Evolutionary conservation across 345 rosid genomes (phyloP).

Genomic region (Gossypium australe): DNA sequence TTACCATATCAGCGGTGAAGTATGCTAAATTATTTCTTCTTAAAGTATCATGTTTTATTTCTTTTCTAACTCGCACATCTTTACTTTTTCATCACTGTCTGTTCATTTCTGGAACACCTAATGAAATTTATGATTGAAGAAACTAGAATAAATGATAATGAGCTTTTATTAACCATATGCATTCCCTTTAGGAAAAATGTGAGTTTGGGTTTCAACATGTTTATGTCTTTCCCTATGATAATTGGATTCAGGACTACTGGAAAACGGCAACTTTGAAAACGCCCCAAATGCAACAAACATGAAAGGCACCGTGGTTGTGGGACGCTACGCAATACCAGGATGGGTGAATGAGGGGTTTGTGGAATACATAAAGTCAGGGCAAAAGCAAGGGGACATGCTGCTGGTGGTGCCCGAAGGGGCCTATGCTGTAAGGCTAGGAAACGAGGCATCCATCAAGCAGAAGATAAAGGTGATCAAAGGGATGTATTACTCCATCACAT

Average conservation of each 20-base stretch:
- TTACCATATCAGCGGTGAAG: neutral
- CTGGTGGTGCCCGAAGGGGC: slow-evolving; percentile 78
- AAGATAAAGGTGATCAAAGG: slow-evolving; percentile 37
- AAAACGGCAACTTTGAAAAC: slow-evolving; percentile 69
- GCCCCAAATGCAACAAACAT: slow-evolving; percentile 52
- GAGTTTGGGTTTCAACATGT: too few relatives aligned
- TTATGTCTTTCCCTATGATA: neutral
- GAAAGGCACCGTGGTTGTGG: slow-evolving; percentile 64
- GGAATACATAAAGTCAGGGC: slow-evolving; percentile 78
- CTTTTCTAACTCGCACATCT: neutral
- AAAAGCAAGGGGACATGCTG: slow-evolving; percentile 91
- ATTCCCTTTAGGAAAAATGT: too few relatives aligned
- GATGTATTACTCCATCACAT: slow-evolving; percentile 56
- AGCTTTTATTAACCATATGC: too few relatives aligned
- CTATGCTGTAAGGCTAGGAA: slow-evolving; percentile 72
- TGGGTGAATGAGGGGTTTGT: slow-evolving; percentile 80
- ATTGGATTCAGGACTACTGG: slow-evolving; percentile 47
- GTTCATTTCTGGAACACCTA: neutral
- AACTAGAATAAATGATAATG: neutral
- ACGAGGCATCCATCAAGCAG: slow-evolving; percentile 83
- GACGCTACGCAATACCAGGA: slow-evolving; percentile 44
- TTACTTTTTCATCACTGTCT: neutral
- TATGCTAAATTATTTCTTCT: neutral
- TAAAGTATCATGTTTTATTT: neutral
- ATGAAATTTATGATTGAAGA: neutral